Base-by-base conservation (phyloP, 768 basidiomycete species). In the Lactifluus piperatus region DNA sequence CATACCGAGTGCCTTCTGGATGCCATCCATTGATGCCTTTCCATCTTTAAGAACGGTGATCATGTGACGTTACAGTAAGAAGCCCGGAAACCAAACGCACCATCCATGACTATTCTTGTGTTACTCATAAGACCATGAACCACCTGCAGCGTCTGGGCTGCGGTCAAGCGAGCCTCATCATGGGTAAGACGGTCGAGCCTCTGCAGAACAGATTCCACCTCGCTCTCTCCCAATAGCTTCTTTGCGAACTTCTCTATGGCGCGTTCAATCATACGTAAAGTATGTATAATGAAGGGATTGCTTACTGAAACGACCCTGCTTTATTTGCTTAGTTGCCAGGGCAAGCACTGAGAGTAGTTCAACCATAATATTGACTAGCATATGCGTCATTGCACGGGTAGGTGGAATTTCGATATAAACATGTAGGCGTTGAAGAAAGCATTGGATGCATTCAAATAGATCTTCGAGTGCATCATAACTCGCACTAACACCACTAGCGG, bases 251-350 rank as follows among this genome's bases (percentile, higher is more conserved):
- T 47, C 51, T 36, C 56, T 57, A 11, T 8, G 8, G 8, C 11
- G 36, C 7, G 2, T 20, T 57, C 3, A 51, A 24, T n/a, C 16
- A 20, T 2, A 2, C 10, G 24, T 6, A 8, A 20, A 2, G 6
- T 3, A 52, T 27, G 34, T 34, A 10, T 20, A 2, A 2, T n/a
- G n/a, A n/a, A 26, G n/a, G 26, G 4, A 1, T 3, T 8, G 13
- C 58, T 18, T n/a, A 60, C 58, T 54, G 9, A 60, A n/a, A 7
- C 53, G 30, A 3, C 58, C 41, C n/a, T 49, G 53, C 7, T 41
- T 43, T 1, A 50, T 54, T 14, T 60, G 52, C 5, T 60, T 60
- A 0, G 39, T 60, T 24, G 53, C 53, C 3, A 60, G 30, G n/a
- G 46, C 53, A 34, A 60, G 53, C 9, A 60, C 48, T 1, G 53